Conservation (phyloP, 176 grass and related monocot genomes). For the Eleusine coracana region DNA sequence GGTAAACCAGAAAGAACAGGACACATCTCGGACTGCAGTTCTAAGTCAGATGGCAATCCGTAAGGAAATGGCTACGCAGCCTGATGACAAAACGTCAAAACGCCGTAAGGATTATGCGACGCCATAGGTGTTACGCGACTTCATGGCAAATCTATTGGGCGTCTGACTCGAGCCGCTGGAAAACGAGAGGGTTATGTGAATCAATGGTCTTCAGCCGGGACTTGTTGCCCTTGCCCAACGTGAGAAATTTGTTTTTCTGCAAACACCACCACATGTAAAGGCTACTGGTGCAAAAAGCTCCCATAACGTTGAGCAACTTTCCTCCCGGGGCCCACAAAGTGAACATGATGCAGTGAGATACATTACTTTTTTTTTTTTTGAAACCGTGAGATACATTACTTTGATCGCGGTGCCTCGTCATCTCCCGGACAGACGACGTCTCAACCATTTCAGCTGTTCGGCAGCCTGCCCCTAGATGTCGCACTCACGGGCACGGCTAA, state of each 20-base stretch:
- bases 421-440: no score
- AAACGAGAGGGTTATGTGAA: not conserved
- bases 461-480: not conserved
- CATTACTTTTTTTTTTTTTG: no score
- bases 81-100: no score
- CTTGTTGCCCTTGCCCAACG: not conserved
- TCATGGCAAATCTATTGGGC: not conserved
- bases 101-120: no score
- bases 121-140: not conserved
- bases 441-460: not conserved
- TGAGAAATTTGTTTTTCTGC: not conserved
- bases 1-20: not conserved
- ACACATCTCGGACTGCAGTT: not conserved
- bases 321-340: not conserved
- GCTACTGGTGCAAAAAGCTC: not conserved
- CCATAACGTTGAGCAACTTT: not conserved
- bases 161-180: not conserved
- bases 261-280: not conserved
- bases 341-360: not conserved
- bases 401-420: not conserved
- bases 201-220: not conserved
- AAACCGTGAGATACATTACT: not conserved
- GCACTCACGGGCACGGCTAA: no score
- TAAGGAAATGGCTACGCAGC: no score
- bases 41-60: no score